Evolutionary conservation across 1,139 yeast species (phyloP), one percentile per base, ranked within the genome.

Genomic region (Candida sanyaensis): DNA sequence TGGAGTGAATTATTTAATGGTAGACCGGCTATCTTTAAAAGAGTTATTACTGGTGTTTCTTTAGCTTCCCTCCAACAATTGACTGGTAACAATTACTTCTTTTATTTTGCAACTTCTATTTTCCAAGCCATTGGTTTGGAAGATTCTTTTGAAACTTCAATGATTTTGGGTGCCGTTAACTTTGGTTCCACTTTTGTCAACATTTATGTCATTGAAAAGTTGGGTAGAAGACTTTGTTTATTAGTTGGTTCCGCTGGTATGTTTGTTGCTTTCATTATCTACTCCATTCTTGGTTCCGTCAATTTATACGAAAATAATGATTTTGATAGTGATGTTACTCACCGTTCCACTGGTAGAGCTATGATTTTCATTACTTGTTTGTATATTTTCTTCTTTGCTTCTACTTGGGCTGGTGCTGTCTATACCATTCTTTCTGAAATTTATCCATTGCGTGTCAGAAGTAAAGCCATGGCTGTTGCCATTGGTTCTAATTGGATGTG

Each of bases 331-430:
- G 60, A 67, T 41, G 50, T 53, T 23, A 60, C 60, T 31, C 36
- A 53, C 45, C 42, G 40, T 37, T 42, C 56, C 39, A 81, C 87
- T 38, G 92, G 92, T 65, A 72, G 83, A 66, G 87, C 85, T 49
- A 72, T 80, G 88, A 86, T 89, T 65, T 83, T 86, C 59, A 80
- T 88, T 58, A 81, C 91, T 23, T 87, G 93, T 66, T 64, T 86
- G 52, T 89, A 83, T 69, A 87, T 89, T 51, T 85, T 86, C 78
- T 84, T 80, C 70, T 89, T 88, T 63, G 93, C 96, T 17, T 78
- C 86, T 37, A 83, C 95, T 7, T 88, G 96, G 95, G 96, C 91
- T 51, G 92, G 95, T 57, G 80, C 84, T 58, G 86, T 85, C 37
- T 89, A 83, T 78, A 87, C 87, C 45, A 84, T 86, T 55, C 81